Evolutionary conservation across 768 basidiomycete species (phyloP).

Genomic region (Rhodotorula graminis): DNA sequence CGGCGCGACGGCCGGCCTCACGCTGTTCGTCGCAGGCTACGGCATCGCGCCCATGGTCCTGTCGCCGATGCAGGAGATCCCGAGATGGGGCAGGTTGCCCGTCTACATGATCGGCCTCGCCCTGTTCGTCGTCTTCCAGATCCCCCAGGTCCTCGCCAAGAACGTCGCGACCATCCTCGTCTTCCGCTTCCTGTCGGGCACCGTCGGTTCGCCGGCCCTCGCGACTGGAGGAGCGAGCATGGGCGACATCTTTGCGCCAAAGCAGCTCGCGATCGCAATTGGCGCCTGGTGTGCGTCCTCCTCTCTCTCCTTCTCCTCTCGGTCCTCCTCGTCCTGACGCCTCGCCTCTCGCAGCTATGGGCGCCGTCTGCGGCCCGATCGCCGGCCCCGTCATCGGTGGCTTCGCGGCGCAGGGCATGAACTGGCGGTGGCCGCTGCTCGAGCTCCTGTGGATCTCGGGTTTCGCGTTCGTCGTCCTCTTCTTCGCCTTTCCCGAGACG

Average conservation of each 20-base stretch:
- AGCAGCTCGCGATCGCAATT: conserved; percentile 4
- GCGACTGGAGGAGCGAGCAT: conserved; percentile 47
- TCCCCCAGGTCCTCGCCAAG: conserved; percentile 39
- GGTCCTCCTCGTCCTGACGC: neutral
- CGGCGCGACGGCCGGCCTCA: conserved; percentile 44
- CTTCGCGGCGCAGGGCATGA: conserved; percentile 46
- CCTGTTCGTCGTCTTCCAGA: conserved; percentile 47
- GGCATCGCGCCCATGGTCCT: conserved; percentile 45
- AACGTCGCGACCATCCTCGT: conserved; percentile 42
- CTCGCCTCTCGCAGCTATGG: conserved; percentile 7
- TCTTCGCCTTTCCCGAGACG: conserved; percentile 48
- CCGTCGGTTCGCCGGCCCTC: conserved; percentile 47
- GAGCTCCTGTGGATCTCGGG: conserved; percentile 46
- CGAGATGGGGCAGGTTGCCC: conserved; percentile 45
- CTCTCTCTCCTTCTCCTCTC: neutral
- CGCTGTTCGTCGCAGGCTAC: conserved; percentile 48
- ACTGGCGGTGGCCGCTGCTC: conserved; percentile 48
- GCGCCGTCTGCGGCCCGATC: conserved; percentile 44
- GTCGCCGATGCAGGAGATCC: conserved; percentile 45
- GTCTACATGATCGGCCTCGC: conserved; percentile 48
- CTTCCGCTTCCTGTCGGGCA: conserved; percentile 47
- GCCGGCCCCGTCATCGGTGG: conserved; percentile 33
- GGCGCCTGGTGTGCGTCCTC: conserved; percentile 4
- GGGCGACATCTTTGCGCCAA: neutral
- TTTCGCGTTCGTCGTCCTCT: conserved; percentile 42